Evolutionary conservation across 2,329 filamentous ascomycete species (phyloP), one percentile per base, ranked within the genome.

Genomic region (Drechslerella dactyloides): DNA sequence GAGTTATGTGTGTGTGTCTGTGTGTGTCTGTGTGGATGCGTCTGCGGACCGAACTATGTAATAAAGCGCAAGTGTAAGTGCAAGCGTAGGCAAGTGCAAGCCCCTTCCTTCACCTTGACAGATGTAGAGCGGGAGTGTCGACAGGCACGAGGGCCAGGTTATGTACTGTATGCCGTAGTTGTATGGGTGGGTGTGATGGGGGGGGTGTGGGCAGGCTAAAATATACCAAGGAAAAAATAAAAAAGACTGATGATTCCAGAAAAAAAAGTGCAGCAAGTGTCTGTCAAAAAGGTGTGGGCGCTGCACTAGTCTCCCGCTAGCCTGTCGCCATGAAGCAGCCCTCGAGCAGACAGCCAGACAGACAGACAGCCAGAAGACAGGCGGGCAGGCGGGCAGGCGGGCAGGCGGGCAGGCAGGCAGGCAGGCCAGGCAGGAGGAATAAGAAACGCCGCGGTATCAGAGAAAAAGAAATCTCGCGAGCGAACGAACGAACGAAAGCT

Each of bases 51-150:
- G 27, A 8, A 33, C 27, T 33, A 33, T 33, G 27, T 33, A 33
- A 33, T 33, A 33, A 33, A 33, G 27, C 8, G 27, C 27, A 33
- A 33, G 27, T 33, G 27, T 33, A 33, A 33, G 27, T 17, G 11
- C 11, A 42, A 13, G 37, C 4, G n/a, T n/a, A n/a, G n/a, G n/a
- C n/a, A n/a, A n/a, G n/a, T 15, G 37, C 54, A 59, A 54, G 59
- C 52, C 66, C 66, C 66, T 70, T 64, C 66, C 66, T 70, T 64
- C 66, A 70, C 66, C 66, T 70, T 70, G 66, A 70, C 66, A 70
- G 66, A 70, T 70, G 66, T 70, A 65, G 44, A 64, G 59, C 66
- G 66, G 66, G 59, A 70, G 40, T 64, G 66, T 70, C 66, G 66
- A 70, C 66, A 70, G 66, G 66, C 63, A 70, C 66, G 66, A 70